Percentiles rank a stretch among this genome's conserved stretches.
phyloP scores from a whole-genome alignment of 2,329 filamentous ascomycete species.

The Hypomyces perniciosus region DNA sequence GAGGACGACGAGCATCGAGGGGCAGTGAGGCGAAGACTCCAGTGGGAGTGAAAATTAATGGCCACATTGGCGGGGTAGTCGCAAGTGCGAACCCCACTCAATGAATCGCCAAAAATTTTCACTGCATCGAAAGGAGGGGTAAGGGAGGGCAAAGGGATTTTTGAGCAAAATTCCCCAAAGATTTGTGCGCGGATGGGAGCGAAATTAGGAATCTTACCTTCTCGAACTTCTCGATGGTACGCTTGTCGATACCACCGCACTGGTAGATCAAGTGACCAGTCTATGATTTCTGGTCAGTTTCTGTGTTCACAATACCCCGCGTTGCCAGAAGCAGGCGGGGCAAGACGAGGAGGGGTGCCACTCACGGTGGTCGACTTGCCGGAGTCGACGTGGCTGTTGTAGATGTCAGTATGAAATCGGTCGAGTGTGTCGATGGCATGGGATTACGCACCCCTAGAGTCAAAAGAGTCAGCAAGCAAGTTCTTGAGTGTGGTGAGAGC shows the following conservation, averaged over 20 bases:
- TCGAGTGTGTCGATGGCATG: slow-evolving; percentile 15
- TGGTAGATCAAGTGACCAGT: slow-evolving; percentile 98
- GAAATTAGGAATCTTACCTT: slow-evolving; percentile 59
- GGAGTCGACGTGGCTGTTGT: slow-evolving; percentile 84
- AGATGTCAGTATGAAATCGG: slow-evolving; percentile 27
- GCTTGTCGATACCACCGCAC: slow-evolving; percentile 99
- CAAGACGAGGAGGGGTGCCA: slow-evolving; percentile 18
- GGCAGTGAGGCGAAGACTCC: not conserved
- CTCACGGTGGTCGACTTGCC: slow-evolving; percentile 98
- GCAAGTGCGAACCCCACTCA: not conserved
- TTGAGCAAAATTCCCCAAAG: not conserved
- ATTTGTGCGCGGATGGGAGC: not conserved
- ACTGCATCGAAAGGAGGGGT: not conserved
- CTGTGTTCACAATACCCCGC: slow-evolving; percentile 8
- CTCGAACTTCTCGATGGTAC: slow-evolving; percentile 99
- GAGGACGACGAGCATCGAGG: not conserved
- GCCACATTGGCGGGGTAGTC: slow-evolving; percentile 1
- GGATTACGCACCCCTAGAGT: slow-evolving; percentile 23
- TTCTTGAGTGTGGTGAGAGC: not conserved
- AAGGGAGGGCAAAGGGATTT: not conserved
- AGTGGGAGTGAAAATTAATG: not conserved
- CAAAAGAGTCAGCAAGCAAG: slow-evolving; percentile 15
- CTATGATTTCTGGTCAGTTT: slow-evolving; percentile 30
- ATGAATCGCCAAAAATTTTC: not conserved
- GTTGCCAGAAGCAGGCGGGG: slow-evolving; percentile 13